Evolutionary conservation across 2,329 filamentous ascomycete species (phyloP).

Genomic region (Juglanconis oblonga): DNA sequence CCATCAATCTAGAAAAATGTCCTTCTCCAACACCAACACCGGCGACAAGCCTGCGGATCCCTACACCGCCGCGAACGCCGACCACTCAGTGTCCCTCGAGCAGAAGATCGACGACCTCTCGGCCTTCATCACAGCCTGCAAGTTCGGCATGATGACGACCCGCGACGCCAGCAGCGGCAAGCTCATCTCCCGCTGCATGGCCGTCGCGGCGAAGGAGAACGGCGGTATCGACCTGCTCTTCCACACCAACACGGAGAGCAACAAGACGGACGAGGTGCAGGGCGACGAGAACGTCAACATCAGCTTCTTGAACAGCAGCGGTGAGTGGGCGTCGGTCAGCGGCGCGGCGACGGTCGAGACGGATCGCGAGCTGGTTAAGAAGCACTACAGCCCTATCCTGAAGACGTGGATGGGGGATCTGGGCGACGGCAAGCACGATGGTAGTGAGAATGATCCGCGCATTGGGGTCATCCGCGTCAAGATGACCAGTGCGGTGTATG

Average conservation of each 20-base stretch:
- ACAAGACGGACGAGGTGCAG: constrained; percentile 80
- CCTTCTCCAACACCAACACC: constrained; percentile 57
- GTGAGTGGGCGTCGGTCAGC: constrained; percentile 86
- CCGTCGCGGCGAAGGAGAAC: constrained; percentile 73
- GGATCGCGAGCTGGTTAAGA: constrained; percentile 64
- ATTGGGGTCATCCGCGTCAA: constrained; percentile 79
- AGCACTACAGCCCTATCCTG: constrained; percentile 70
- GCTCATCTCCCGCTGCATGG: constrained; percentile 83
- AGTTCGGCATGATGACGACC: constrained; percentile 90
- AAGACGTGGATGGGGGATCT: constrained; percentile 88
- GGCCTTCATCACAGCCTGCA: constrained; percentile 67
- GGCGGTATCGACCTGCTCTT: constrained; percentile 81
- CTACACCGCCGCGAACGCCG: constrained; percentile 71
- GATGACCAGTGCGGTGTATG: constrained; percentile 70
- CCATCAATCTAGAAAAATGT: constrained; percentile 12
- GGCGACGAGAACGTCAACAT: constrained; percentile 75
- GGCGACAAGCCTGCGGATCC: constrained; percentile 67
- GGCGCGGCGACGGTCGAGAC: constrained; percentile 68
- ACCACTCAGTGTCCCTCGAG: constrained; percentile 61
- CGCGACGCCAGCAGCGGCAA: constrained; percentile 61
- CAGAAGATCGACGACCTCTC: constrained; percentile 75
- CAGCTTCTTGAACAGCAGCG: constrained; percentile 70
- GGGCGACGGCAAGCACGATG: constrained; percentile 79
- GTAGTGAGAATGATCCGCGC: constrained; percentile 75
- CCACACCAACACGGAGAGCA: constrained; percentile 86